phyloP scores from a whole-genome alignment of 1,139 yeast genomes.

The Saccharomyces hybrid region DNA sequence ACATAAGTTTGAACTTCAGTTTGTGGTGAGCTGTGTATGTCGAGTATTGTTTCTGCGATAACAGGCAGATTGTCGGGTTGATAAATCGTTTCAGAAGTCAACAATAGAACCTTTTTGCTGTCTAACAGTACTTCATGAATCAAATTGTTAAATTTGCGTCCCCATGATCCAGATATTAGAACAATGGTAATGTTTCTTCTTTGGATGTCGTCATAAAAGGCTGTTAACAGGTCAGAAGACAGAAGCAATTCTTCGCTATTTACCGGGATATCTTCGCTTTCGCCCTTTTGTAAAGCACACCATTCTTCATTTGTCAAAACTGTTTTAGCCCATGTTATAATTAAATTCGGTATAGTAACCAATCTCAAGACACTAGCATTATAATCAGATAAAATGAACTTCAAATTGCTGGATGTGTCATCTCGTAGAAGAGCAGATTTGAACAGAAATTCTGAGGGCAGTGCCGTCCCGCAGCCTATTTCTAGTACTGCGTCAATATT shows the following conservation, averaged over 20 bases:
- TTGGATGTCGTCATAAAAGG: conserved; percentile 40
- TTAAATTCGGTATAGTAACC: conserved; percentile 75
- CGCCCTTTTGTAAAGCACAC: conserved; percentile 31
- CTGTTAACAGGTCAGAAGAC: conserved; percentile 38
- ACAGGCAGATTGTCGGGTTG: conserved; percentile 64
- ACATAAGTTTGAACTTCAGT: conserved; percentile 37
- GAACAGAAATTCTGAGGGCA: conserved; percentile 61
- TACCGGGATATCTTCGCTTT: conserved; percentile 35
- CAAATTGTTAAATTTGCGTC: conserved; percentile 45
- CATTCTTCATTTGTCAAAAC: conserved; percentile 33
- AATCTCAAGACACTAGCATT: conserved; percentile 71
- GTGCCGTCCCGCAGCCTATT: conserved; percentile 85
- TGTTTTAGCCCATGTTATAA: conserved; percentile 65
- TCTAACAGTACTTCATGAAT: conserved; percentile 21
- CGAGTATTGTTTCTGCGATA: conserved; percentile 52
- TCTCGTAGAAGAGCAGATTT: conserved; percentile 29
- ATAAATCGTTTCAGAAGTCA: conserved; percentile 88
- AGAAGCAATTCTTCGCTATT: conserved; percentile 56
- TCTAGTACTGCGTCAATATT: conserved; percentile 41
- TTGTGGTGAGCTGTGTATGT: conserved; percentile 25
- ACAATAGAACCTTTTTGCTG: conserved; percentile 36
- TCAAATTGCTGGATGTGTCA: conserved; percentile 17
- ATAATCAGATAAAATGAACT: conserved; percentile 63
- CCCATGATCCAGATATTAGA: conserved; percentile 82
- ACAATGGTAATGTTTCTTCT: conserved; percentile 37